Evolutionary conservation across 2,329 filamentous ascomycete species (phyloP).

Genomic region (Fusarium mundagurra): DNA sequence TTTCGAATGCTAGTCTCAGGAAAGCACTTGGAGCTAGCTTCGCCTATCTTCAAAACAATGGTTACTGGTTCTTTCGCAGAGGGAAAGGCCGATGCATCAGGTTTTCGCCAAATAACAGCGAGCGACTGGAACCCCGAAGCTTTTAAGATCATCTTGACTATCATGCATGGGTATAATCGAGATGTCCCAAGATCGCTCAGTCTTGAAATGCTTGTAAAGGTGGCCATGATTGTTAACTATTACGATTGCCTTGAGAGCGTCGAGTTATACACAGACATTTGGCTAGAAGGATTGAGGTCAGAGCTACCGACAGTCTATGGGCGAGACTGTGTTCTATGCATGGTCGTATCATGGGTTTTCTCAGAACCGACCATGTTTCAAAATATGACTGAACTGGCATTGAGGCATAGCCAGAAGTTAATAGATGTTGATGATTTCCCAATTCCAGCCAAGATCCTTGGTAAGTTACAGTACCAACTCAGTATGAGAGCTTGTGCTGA

Average conservation of each 20-base stretch:
- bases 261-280: background rate
- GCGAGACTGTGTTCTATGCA: background rate
- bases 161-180: constrained; percentile 39
- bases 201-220: constrained; percentile 37
- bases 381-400: constrained; percentile 1
- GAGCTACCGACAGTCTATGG: background rate
- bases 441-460: background rate
- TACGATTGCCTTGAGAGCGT: constrained; percentile 39
- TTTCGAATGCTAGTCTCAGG: background rate
- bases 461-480: background rate
- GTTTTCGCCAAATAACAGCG: background rate
- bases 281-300: background rate
- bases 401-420: background rate
- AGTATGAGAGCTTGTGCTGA: background rate
- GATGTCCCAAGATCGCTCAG: constrained; percentile 24
- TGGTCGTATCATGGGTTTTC: constrained; percentile 35
- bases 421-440: constrained; percentile 6
- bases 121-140: constrained; percentile 40
- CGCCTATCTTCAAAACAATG: constrained; percentile 6
- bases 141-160: constrained; percentile 33
- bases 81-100: accelerated
- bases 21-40: constrained; percentile 3
- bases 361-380: background rate
- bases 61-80: background rate
- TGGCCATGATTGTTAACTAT: constrained; percentile 41